phyloP scores from a whole-genome alignment of 2,329 filamentous ascomycete genomes.

The Lachnellula suecica region DNA sequence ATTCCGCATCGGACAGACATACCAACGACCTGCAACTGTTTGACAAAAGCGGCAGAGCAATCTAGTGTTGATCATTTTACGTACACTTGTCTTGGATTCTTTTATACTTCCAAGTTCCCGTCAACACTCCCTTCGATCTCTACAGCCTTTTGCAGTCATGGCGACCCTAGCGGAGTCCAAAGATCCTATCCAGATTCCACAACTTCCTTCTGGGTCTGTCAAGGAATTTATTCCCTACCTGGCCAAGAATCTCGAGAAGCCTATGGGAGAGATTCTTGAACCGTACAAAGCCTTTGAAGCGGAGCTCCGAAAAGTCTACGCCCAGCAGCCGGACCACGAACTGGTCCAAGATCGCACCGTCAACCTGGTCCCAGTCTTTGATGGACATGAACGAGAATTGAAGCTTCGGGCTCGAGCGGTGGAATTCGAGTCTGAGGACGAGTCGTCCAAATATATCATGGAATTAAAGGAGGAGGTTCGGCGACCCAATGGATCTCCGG shows the following conservation, averaged over 20 bases:
- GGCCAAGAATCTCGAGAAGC: constrained; percentile 48
- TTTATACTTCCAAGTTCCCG: not conserved
- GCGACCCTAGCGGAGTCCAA: constrained; percentile 1
- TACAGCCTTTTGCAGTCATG: constrained; percentile 3
- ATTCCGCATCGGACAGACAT: too few relatives aligned
- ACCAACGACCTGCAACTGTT: too few relatives aligned
- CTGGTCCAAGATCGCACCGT: constrained; percentile 54
- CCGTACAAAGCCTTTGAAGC: constrained; percentile 70
- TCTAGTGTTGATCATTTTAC: too few relatives aligned
- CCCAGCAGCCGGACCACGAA: constrained; percentile 63
- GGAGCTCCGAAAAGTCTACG: constrained; percentile 64
- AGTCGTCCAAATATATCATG: constrained; percentile 70
- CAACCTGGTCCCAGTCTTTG: constrained; percentile 68
- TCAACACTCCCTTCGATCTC: not conserved
- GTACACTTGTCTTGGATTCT: not conserved
- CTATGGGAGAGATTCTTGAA: constrained; percentile 57
- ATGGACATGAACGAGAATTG: constrained; percentile 52
- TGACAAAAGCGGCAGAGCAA: too few relatives aligned
- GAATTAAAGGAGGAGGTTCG: constrained; percentile 60
- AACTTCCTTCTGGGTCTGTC: constrained; percentile 23
- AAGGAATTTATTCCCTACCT: constrained; percentile 47
- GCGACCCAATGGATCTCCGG: constrained; percentile 60
- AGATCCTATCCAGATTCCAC: constrained; percentile 22
- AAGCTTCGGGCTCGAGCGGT: constrained; percentile 63
- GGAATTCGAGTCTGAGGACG: constrained; percentile 54